Base-by-base conservation (phyloP, 1,139 yeast species). In the Maudiozyma humilis region DNA sequence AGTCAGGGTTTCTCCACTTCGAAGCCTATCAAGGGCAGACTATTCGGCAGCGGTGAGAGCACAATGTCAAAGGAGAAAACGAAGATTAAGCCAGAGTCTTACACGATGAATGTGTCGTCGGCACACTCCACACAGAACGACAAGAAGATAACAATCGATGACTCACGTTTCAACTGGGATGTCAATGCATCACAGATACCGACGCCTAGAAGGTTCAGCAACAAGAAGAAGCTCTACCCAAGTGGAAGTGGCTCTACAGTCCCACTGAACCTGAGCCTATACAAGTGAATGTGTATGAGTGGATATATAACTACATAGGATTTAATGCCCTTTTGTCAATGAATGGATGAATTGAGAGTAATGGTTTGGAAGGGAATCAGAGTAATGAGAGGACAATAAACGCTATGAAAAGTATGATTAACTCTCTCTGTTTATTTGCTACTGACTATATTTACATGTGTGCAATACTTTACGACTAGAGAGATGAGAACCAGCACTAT, bases 171-270 rank as follows among this genome's bases (percentile, higher is more conserved):
- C 69, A 77, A 73, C 55, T 91, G 89, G 68, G 63, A 68, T 13
- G 32, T 35, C 3, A 84, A 85, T 61, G 73, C 77, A 23, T 67
- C 68, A 42, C 82, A 86, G 19, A 70, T 91, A 43, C 97, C 98
- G 0, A 78, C 78, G 54, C 97, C 97, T 14, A 71, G 97, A 54
- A 71, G 76, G 46, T 85, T 83, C 56, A 80, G 77, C 44, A 82
- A 78, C 12, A 74, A 72, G 44, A 74, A 73, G 46, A 88, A 89
- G 62, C 68, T 87, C 53, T 91, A 91, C 65, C 96, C 96, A 13
- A 86, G 96, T 67, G 97, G 98, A 6, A 76, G 96, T 59, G 98
- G 98, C 2, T 79, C 89, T 27, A 86, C 96, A 29, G 94, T 91
- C 34, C 97, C 97, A 1, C 69, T 91, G 53, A 80, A 87, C 55